These are phyloP conservation scores for Oligophagozyma castellii DNA, from an alignment of 1,139 yeast genomes.

Conservation along the genomic window DNA sequence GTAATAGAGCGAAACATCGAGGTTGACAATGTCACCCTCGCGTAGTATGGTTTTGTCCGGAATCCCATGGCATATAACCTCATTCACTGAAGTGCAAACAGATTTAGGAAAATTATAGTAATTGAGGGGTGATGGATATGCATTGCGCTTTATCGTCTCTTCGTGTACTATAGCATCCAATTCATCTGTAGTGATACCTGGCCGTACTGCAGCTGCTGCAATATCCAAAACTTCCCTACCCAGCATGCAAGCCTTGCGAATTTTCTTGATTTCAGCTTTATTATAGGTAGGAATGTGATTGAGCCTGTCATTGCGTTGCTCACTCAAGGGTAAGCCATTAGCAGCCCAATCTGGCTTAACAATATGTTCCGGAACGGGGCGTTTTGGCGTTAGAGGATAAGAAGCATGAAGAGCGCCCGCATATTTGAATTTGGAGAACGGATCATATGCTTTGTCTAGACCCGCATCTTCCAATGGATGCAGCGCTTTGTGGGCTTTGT, in stretches of 20 bases:
- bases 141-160: slow-evolving; percentile 78
- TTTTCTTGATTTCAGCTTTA: slow-evolving; percentile 55
- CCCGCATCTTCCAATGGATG: slow-evolving; percentile 33
- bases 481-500: slow-evolving; percentile 43
- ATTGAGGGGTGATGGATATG: slow-evolving; percentile 92
- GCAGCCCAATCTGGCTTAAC: slow-evolving; percentile 74
- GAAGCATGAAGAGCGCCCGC: slow-evolving; percentile 65
- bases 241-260: slow-evolving; percentile 58
- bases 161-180: slow-evolving; percentile 75
- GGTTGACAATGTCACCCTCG: slow-evolving; percentile 90
- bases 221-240: slow-evolving; percentile 81
- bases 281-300: slow-evolving; percentile 50
- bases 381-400: slow-evolving; percentile 68
- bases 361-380: slow-evolving; percentile 59
- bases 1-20: slow-evolving; percentile 76
- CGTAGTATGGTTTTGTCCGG: slow-evolving; percentile 78
- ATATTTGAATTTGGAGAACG: slow-evolving; percentile 67
- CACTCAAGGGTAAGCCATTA: slow-evolving; percentile 68
- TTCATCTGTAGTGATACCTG: slow-evolving; percentile 91
- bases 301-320: slow-evolving; percentile 58
- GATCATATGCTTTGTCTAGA: slow-evolving; percentile 46
- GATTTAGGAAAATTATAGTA: slow-evolving; percentile 91
- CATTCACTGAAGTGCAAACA: slow-evolving; percentile 87
- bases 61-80: slow-evolving; percentile 92
- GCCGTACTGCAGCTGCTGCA: slow-evolving; percentile 70